phyloP scores from a whole-genome alignment of 805 yeast species.

The Starmerella roubikii region DNA sequence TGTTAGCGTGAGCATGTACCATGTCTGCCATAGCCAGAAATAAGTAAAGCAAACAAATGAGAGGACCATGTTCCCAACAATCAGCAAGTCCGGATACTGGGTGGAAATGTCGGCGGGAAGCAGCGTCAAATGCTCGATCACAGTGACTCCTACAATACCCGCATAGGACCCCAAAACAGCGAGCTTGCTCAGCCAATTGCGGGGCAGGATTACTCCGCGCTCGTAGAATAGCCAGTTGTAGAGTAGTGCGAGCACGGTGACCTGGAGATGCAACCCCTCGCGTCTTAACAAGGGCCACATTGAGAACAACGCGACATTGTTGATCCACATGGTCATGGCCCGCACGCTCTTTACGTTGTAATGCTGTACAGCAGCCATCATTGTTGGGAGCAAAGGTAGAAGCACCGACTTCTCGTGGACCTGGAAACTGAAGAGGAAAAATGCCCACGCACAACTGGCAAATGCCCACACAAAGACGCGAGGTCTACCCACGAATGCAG shows the following conservation, averaged over 20 bases:
- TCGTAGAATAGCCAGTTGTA: conserved; percentile 52
- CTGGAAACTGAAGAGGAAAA: conserved; percentile 82
- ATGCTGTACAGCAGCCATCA: conserved; percentile 39
- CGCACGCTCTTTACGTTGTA: conserved; percentile 40
- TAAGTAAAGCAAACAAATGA: conserved; percentile 63
- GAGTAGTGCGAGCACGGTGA: conserved; percentile 42
- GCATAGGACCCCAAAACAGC: conserved; percentile 41
- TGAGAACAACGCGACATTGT: conserved; percentile 71
- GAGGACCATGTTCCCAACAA: conserved; percentile 54
- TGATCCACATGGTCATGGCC: conserved; percentile 77
- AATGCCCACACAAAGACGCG: conserved; percentile 52
- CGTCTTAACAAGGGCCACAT: conserved; percentile 73
- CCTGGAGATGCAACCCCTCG: conserved; percentile 65
- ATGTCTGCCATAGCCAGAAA: conserved; percentile 66
- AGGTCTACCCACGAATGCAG: conserved; percentile 30
- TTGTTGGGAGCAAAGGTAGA: conserved; percentile 75
- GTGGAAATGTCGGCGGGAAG: conserved; percentile 29
- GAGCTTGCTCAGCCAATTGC: conserved; percentile 35
- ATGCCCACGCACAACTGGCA: conserved; percentile 72
- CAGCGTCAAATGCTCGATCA: conserved; percentile 40
- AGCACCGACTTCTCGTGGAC: conserved; percentile 91
- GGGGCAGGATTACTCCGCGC: conserved; percentile 31
- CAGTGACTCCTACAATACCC: conserved; percentile 38
- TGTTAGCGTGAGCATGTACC: conserved; percentile 11
- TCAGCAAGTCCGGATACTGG: conserved; percentile 74